These are phyloP conservation scores for Diaporthe sp. DNA, from an alignment of 2,329 filamentous ascomycete genomes.

Conservation along the genomic window DNA sequence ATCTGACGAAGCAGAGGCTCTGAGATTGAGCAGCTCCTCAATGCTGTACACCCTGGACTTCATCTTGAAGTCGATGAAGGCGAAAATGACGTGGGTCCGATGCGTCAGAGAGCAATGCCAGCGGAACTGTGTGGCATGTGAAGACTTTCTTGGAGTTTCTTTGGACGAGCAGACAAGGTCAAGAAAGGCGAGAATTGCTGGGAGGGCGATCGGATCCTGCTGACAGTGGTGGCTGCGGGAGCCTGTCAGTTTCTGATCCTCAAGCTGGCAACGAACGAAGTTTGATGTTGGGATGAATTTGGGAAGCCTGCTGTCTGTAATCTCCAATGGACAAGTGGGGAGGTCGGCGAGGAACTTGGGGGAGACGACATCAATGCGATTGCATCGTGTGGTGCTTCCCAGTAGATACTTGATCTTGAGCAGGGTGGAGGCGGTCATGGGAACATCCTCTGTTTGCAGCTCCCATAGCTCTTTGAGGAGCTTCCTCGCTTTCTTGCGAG, in stretches of 20 bases:
- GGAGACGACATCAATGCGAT: constrained; percentile 34
- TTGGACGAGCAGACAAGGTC: constrained; percentile 45
- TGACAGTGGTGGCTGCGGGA: constrained; percentile 45
- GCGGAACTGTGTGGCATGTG: constrained; percentile 57
- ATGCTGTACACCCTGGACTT: constrained; percentile 58
- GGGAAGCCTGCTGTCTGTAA: constrained; percentile 44
- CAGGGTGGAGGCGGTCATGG: constrained; percentile 45
- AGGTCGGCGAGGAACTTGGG: constrained; percentile 32
- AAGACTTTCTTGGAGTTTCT: constrained; percentile 40
- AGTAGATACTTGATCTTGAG: constrained; percentile 49
- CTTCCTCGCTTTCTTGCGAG: constrained; percentile 37
- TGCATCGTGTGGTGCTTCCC: constrained; percentile 32
- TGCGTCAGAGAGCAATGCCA: constrained; percentile 53
- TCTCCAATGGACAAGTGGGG: constrained; percentile 23
- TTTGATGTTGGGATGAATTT: constrained; percentile 50
- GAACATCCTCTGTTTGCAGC: constrained; percentile 45
- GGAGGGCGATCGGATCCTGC: constrained; percentile 45
- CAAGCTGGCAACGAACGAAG: constrained; percentile 53
- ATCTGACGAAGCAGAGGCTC: constrained; percentile 41
- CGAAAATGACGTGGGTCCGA: constrained; percentile 58
- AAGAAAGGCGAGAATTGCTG: constrained; percentile 53
- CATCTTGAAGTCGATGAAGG: constrained; percentile 58
- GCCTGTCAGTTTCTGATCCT: constrained; percentile 56
- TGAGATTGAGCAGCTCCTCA: constrained; percentile 61
- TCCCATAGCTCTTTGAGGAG: constrained; percentile 45